Percentiles rank a stretch among this genome's conserved stretches.
These are phyloP conservation scores for Cordyceps fumosorosea DNA, from an alignment of 2,329 filamentous ascomycete genomes.

Conservation along the genomic window DNA sequence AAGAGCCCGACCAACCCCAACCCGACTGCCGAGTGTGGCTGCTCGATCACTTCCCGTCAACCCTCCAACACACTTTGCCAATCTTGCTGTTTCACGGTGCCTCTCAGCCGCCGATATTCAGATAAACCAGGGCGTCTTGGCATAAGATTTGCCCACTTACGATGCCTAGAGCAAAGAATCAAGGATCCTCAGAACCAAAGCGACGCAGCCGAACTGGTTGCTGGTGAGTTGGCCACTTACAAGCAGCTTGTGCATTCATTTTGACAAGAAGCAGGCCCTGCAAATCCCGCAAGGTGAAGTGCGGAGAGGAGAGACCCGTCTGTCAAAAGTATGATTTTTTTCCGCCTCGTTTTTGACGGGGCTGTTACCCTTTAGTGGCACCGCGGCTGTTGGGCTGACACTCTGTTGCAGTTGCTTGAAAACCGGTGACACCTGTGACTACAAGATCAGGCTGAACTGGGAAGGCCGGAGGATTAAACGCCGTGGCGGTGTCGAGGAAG, in stretches of 20 bases:
- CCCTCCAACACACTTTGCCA: not conserved
- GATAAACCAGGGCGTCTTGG: not conserved
- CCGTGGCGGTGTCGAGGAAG: not conserved
- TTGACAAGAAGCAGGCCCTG: constrained; percentile 53
- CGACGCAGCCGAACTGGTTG: constrained; percentile 39
- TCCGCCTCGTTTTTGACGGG: not conserved
- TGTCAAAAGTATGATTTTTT: constrained; percentile 52
- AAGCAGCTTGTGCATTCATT: not conserved
- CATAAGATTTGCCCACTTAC: not conserved
- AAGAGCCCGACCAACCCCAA: not conserved
- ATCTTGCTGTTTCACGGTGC: not conserved
- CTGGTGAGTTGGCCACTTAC: constrained; percentile 28
- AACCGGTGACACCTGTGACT: constrained; percentile 69
- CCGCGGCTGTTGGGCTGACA: not conserved
- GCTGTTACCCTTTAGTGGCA: not conserved
- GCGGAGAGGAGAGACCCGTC: constrained; percentile 67
- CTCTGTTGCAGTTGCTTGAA: constrained; percentile 49
- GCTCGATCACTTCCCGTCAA: not conserved
- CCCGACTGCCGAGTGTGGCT: not conserved
- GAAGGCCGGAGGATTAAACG: constrained; percentile 48
- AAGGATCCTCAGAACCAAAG: constrained; percentile 37
- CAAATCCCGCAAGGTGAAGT: constrained; percentile 68
- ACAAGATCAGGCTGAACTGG: constrained; percentile 77
- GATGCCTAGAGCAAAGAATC: constrained; percentile 39
- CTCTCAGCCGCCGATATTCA: not conserved